These are phyloP conservation scores for Rhizoclosmatium globosum DNA, from an alignment of 192 early-diverging fungal genomes.

Conservation along the genomic window DNA sequence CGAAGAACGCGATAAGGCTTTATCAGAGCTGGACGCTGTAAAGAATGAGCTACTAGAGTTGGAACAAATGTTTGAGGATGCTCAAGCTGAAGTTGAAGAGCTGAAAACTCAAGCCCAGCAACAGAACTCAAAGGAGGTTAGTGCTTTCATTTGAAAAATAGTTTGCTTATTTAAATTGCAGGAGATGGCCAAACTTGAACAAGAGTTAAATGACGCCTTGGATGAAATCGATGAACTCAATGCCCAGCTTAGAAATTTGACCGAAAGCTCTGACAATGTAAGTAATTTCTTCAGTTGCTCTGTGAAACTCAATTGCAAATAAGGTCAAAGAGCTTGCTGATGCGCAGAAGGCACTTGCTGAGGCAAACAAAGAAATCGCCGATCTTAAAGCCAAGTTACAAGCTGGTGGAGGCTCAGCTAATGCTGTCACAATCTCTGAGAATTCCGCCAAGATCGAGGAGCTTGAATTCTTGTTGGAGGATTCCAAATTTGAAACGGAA, in stretches of 20 bases:
- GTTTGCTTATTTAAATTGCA: not conserved
- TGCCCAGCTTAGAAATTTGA: not conserved
- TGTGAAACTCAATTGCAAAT: too few relatives aligned
- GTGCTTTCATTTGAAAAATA: not conserved
- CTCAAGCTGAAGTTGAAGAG: conserved; percentile 27
- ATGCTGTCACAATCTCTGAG: not conserved
- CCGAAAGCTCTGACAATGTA: not conserved
- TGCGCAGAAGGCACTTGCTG: not conserved
- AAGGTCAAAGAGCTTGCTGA: not conserved
- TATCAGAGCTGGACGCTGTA: not conserved
- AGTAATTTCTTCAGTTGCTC: not conserved
- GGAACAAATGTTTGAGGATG: conserved; percentile 36
- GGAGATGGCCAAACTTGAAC: conserved; percentile 7
- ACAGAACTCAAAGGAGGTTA: not conserved
- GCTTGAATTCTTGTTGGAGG: conserved; percentile 23
- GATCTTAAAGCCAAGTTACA: not conserved
- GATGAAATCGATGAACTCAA: conserved; percentile 16
- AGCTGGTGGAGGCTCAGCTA: not conserved
- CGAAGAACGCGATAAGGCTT: conserved; percentile 29
- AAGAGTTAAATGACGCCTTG: not conserved
- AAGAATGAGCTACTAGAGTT: conserved; percentile 24
- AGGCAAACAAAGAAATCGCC: not conserved
- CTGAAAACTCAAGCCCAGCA: conserved; percentile 1
- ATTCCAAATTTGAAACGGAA: conserved; percentile 5
- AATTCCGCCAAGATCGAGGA: conserved; percentile 14